Evolutionary conservation across 2,329 filamentous ascomycete genomes (phyloP), one percentile per base, ranked within the genome.

Genomic region (Pseudopithomyces maydicus): DNA sequence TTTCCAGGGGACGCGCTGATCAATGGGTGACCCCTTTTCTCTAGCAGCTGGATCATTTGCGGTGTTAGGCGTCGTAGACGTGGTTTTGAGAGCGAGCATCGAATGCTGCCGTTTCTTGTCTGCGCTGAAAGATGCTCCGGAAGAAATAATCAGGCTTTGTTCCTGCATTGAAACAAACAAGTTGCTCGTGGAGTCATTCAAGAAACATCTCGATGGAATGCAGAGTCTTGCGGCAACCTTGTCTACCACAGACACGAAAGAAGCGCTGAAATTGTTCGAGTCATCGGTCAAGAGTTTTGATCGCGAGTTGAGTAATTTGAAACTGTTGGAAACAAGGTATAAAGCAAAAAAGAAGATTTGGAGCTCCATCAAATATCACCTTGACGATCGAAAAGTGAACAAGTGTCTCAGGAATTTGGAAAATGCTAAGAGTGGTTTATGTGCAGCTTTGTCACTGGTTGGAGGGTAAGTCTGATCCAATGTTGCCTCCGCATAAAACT

Each of bases 31-130:
- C 23, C 45, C 45, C 12, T 35, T 47, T 3, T 47, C 45, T 26
- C 8, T 47, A 17, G 56, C 54, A 12, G 58, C 62, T 20, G 50
- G 57, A 8, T 50, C 61, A 14, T 61, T 66, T 41, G 64, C 64
- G 7, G 61, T 63, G 11, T 55, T 63, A 10, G 62, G 64, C 6
- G 57, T 58, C 15, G 58, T 56, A 11, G 64, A 66, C 36, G 57
- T 64, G 41, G 50, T 58, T 14, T 17, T 64, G 4, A 50, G 59
- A 49, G 50, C 54, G 19, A 52, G 56, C 10, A 50, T 58, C 14
- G 58, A 63, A 12, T 52, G 60, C 35, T 61, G 55, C 22, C 47
- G 41, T 8, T 66, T 66, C 36, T 36, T 66, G 26, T 51, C 50
- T 41, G 55, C 54, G 19, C 46, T 66, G 17, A 36, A 22, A 14